Evolutionary conservation across 805 yeast species (phyloP), one percentile per base, ranked within the genome.

Genomic region (Wickerhamiella parazyma): DNA sequence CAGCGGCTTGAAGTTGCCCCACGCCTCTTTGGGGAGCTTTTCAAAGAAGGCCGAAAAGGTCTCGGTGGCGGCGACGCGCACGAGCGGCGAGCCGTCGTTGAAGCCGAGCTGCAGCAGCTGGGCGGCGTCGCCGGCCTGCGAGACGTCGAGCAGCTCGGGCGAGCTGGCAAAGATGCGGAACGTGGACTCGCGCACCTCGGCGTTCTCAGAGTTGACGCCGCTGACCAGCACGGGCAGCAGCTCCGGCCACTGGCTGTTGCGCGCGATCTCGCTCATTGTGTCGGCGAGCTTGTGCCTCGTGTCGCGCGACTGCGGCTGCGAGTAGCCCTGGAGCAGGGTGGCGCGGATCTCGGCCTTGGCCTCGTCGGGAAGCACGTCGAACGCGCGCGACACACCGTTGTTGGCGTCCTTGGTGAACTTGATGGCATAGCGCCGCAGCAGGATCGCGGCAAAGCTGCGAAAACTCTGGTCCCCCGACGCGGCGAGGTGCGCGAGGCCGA

Each of bases 281-380:
- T 91, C 98, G 2, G 95, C 78, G 39, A 91, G 66, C 58, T 89
- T 91, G 61, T 89, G 95, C 58, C 96, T 77, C 25, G 85, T 85
- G 49, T 73, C 75, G 48, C 75, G 75, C n/a, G 80, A 66, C 58
- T 79, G 84, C 47, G 70, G 78, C 3, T 73, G 58, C 24, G 56
- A 47, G 54, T 89, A 84, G 12, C 95, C 97, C 46, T 71, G 71
- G 51, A 87, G 67, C 31, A 89, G 70, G 18, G 75, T 67, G 14
- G 66, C 52, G 51, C 93, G 75, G 41, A 89, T 75, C 55, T 79
- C 80, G 31, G 55, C 60, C 47, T 75, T 69, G 2, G 78, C 79
- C 6, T 68, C 71, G 25, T 70, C 71, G 41, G 76, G 67, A 20
- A 86, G 66, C 36, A 72, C 73, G 25, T 89, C 94, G 41, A 86